These are phyloP conservation scores for Tylopilus vinaceipallidus DNA, from an alignment of 768 basidiomycete species.

Conservation along the genomic window DNA sequence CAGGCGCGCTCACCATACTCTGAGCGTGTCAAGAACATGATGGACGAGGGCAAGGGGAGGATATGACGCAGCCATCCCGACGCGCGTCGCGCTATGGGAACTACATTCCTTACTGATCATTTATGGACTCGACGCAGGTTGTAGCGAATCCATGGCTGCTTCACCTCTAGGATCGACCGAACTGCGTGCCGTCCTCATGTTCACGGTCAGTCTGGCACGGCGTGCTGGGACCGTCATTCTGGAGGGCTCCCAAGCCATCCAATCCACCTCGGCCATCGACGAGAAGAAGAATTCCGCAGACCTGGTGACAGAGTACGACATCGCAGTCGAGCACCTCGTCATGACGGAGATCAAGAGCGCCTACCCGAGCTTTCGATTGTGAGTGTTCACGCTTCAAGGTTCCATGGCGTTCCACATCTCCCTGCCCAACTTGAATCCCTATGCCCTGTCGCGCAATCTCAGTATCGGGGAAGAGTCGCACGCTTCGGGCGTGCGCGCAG, in stretches of 20 bases:
- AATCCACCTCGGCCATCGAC: conserved; percentile 51
- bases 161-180: conserved; percentile 35
- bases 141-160: conserved; percentile 18
- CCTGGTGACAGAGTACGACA: conserved; percentile 92
- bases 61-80: conserved; percentile 33
- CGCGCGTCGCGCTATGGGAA: conserved; percentile 37
- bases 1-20: conserved; percentile 67
- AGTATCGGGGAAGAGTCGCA: conserved; percentile 96
- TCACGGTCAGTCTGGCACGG: conserved; percentile 65
- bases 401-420: neutral
- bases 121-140: too few relatives aligned
- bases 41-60: conserved; percentile 15
- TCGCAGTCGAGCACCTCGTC: conserved; percentile 83
- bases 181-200: conserved; percentile 60
- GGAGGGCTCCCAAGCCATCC: conserved; percentile 73
- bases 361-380: conserved; percentile 84
- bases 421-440: neutral
- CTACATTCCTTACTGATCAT: conserved; percentile 18
- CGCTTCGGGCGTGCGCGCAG: conserved; percentile 62
- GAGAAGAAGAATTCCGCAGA: conserved; percentile 95
- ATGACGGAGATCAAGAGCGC: conserved; percentile 57
- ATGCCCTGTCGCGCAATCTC: neutral
- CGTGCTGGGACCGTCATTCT: conserved; percentile 72
- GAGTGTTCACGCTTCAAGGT: conserved; percentile 32
- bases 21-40: conserved; percentile 93